Percentiles rank a stretch among this genome's conserved stretches.
Evolutionary conservation across 108 stramenopile species (phyloP).

Genomic region (Asterionellopsis glacialis): DNA sequence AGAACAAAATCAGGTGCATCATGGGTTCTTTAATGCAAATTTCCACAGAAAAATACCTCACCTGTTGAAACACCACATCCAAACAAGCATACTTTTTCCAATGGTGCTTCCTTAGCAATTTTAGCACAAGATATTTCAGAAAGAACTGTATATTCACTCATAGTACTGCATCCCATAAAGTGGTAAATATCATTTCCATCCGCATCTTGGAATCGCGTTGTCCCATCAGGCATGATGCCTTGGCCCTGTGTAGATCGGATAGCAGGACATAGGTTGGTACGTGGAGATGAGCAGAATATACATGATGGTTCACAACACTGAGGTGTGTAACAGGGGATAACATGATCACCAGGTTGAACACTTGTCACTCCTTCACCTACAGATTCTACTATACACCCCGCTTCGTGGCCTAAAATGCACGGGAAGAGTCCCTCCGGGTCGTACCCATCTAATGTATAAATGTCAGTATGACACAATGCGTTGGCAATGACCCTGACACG

Average conservation of each 20-base stretch:
- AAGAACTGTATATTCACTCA: conserved; percentile 84
- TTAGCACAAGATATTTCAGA: conserved; percentile 86
- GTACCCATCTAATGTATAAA: conserved; percentile 65
- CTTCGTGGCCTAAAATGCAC: conserved; percentile 81
- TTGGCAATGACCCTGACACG: conserved; percentile 67
- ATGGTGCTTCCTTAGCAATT: conserved; percentile 55
- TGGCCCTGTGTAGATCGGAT: conserved; percentile 79
- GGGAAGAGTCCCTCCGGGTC: conserved; percentile 90
- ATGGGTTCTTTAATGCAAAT: conserved; percentile 73
- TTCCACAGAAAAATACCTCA: conserved; percentile 81
- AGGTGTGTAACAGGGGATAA: conserved; percentile 85
- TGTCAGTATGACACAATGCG: conserved; percentile 77
- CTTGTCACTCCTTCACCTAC: conserved; percentile 5
- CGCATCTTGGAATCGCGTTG: conserved; percentile 32
- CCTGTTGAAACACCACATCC: conserved; percentile 87
- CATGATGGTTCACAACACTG: conserved; percentile 68
- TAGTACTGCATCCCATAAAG: conserved; percentile 88
- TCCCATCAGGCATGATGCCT: conserved; percentile 80
- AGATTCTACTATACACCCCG: conserved; percentile 7
- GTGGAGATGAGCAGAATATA: conserved; percentile 83
- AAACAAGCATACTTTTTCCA: conserved; percentile 85
- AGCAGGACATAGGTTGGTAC: conserved; percentile 89
- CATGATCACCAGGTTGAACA: conserved; percentile 68
- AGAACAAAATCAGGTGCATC: conserved; percentile 9
- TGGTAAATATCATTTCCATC: conserved; percentile 70